Percentiles rank a stretch among this genome's conserved stretches.
Evolutionary conservation across 2,329 filamentous ascomycete species (phyloP).

Genomic region (Aspergillus ochraceus): DNA sequence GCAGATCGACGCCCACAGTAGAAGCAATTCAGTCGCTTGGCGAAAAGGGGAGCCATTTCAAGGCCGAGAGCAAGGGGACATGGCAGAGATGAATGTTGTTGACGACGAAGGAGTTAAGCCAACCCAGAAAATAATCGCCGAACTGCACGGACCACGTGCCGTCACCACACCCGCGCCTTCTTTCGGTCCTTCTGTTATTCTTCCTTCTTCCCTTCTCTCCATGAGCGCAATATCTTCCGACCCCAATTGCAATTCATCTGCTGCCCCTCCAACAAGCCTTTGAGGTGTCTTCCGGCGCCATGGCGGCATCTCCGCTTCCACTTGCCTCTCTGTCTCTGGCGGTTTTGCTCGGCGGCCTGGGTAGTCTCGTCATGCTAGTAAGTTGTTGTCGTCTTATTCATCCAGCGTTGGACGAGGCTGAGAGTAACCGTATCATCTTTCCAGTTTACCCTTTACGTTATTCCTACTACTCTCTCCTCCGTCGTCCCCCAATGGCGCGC

Average conservation of each 20-base stretch:
- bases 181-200: background rate
- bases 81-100: constrained; percentile 12
- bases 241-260: background rate
- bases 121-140: constrained; percentile 25
- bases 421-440: background rate
- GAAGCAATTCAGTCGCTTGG: constrained; percentile 67
- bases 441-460: constrained; percentile 14
- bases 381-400: background rate
- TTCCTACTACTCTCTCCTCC: constrained; percentile 9
- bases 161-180: background rate
- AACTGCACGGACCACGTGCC: constrained; percentile 28
- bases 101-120: constrained; percentile 22
- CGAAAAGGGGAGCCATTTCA: constrained; percentile 44
- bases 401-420: background rate
- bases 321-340: background rate
- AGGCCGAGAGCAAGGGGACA: constrained; percentile 13
- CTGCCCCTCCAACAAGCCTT: too few species aligned
- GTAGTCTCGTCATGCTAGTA: background rate
- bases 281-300: background rate
- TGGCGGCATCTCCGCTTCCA: background rate
- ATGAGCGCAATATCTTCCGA: background rate
- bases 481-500: constrained; percentile 30
- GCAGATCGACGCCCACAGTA: constrained; percentile 74
- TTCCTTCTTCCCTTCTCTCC: background rate
- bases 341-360: background rate